Percentiles rank a stretch among this genome's conserved stretches.
Evolutionary conservation across 2,329 filamentous ascomycete species (phyloP).

Genomic region (Laburnicola sp.): DNA sequence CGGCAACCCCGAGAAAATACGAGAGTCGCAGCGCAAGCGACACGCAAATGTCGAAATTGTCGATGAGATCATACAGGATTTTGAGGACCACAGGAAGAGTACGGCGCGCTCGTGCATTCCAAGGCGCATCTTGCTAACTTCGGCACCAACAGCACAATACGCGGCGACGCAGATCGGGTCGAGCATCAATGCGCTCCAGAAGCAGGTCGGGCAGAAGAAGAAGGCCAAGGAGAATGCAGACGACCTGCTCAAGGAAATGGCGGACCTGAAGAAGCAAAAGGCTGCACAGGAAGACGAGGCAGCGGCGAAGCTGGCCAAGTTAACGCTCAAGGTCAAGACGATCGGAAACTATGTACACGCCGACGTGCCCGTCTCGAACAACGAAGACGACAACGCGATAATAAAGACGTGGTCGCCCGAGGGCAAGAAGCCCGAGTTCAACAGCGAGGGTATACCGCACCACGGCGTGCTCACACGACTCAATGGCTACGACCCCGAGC

Average conservation of each 20-base stretch:
- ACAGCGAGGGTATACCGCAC: conserved; percentile 80
- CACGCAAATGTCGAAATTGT: conserved; percentile 80
- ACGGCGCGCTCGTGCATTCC: conserved; percentile 13
- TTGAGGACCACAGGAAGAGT: conserved; percentile 82
- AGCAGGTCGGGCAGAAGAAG: conserved; percentile 88
- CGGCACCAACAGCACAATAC: conserved; percentile 62
- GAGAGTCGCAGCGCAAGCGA: conserved; percentile 84
- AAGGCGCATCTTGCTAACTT: conserved; percentile 5
- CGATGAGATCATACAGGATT: conserved; percentile 86
- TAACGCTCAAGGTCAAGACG: conserved; percentile 77
- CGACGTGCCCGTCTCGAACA: conserved; percentile 78
- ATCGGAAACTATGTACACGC: conserved; percentile 93
- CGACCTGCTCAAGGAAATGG: conserved; percentile 77
- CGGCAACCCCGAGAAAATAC: conserved; percentile 87
- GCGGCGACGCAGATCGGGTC: conserved; percentile 77
- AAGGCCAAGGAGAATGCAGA: conserved; percentile 86
- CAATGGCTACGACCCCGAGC: conserved; percentile 89
- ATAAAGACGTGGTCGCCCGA: conserved; percentile 81
- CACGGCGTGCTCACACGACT: conserved; percentile 89
- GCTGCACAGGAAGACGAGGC: conserved; percentile 76
- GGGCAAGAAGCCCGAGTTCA: conserved; percentile 73
- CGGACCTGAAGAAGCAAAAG: conserved; percentile 77
- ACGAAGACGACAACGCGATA: conserved; percentile 84
- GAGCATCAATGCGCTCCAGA: conserved; percentile 86
- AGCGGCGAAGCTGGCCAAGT: conserved; percentile 70